Percentiles rank a stretch among this genome's conserved stretches.
Conservation (phyloP, 306 rosid genomes). For the Abrus precatorius region DNA sequence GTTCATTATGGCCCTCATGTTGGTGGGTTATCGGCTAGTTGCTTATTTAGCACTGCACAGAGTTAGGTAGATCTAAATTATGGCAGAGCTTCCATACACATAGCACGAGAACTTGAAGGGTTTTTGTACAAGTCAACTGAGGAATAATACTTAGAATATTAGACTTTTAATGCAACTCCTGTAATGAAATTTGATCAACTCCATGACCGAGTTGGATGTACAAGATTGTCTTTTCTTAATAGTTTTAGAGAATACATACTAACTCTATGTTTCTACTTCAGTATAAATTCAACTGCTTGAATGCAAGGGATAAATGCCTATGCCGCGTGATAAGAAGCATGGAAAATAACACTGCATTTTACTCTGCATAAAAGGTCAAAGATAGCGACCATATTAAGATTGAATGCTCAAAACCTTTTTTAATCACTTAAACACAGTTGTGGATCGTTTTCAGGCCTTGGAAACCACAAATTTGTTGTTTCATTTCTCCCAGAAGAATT, state of each 20-base stretch:
- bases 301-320: conserved; percentile 37
- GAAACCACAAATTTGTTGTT: conserved; percentile 25
- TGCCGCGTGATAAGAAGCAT: conserved; percentile 50
- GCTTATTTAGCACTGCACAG: conserved; percentile 89
- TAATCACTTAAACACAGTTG: conserved; percentile 11
- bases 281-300: conserved; percentile 38
- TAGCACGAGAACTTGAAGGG: conserved; percentile 58
- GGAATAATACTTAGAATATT: conserved; percentile 57
- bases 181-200: conserved; percentile 54
- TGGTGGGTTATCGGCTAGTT: conserved; percentile 83
- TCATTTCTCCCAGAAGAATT: conserved; percentile 31
- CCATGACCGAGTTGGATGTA: conserved; percentile 45
- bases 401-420: conserved; percentile 23
- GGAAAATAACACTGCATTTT: conserved; percentile 32
- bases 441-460: conserved; percentile 29
- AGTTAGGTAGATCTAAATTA: conserved; percentile 68
- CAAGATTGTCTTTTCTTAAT: conserved; percentile 33
- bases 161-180: conserved; percentile 48
- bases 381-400: conserved; percentile 27
- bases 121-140: conserved; percentile 64
- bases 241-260: conserved; percentile 39
- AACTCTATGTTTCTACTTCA: conserved; percentile 50
- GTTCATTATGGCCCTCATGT: conserved; percentile 81
- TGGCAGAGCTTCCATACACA: conserved; percentile 39
- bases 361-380: conserved; percentile 35